Base-by-base conservation (phyloP, 768 basidiomycete genomes). In the Filobasidium wieringae region DNA sequence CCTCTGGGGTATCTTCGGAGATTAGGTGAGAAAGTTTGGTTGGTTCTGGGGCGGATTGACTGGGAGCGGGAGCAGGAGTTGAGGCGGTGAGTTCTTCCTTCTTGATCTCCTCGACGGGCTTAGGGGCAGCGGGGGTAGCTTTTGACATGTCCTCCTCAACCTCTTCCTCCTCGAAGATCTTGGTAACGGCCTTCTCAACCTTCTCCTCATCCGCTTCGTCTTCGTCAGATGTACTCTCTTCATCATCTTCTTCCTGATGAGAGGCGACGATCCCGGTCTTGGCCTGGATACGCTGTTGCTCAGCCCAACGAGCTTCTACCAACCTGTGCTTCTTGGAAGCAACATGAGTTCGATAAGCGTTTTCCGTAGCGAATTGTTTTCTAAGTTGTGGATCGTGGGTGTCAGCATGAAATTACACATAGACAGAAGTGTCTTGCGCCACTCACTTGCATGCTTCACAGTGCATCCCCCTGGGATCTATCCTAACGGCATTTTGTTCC, bases 251-350 rank as follows among this genome's bases (percentile, higher is more conserved):
- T 9, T n/a, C 36, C n/a, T 37, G 36, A 37, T 37, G n/a, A 24
- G 43, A 47, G 24, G 43, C 15, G n/a, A 50, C 17, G n/a, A n/a
- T 51, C 24, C 29, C 53, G 30, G 40, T 57, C 49, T 53, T 55
- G 36, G 17, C 34, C 55, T 19, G 68, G 59, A 43, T 64, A 72
- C 26, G 70, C 17, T 50, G 32, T 36, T 37, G 33, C 17, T 57
- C 76, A 7, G 61, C 47, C 52, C 36, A 55, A 64, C 81, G 84
- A 24, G 80, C 56, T 65, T 86, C 83, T 50, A 79, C 82, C 34
- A 95, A 88, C 55, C 80, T 84, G 76, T 97, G 95, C 69, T 85
- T 90, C 73, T 85, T 93, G 1, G 89, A 93, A 67, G 80, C 80
- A 34, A 91, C 73, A 72, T 99, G 95, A 5, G 90, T 85, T 32